Base-by-base conservation (phyloP, 352 stramenopile species). In the Aphanomyces invadans region DNA sequence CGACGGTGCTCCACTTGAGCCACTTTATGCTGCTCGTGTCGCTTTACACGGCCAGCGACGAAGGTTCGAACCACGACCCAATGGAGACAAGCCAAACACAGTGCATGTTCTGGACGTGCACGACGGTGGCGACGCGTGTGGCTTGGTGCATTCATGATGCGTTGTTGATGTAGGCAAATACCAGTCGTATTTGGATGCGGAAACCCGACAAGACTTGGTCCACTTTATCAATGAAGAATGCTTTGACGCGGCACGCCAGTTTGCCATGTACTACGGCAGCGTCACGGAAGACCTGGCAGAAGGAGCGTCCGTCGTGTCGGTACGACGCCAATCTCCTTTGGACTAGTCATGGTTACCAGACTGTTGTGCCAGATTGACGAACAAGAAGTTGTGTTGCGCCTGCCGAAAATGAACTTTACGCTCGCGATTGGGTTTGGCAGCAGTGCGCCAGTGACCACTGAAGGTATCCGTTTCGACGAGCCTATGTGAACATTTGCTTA, bases 1-100 rank as follows among this genome's bases (percentile, higher is more conserved):
- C 94, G 36, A 70, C 86, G 11, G 76, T 97, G 65, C 76, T 99
- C 36, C 95, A 99, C 73, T 66, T 95, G n/a, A 83, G 85, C 21
- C 96, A 98, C 71, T 26, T 86, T 2, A 87, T 95, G 57, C 48
- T 97, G 54, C 68, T 97, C 21, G 39, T 70, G 25, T 66, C 51
- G 21, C 31, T 65, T 17, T 65, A 32, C 38, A 65, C 59, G 29
- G 59, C 59, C 42, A 45, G 44, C 28, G 59, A 65, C 28, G 59
- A 65, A 46, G 29, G 59, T 65, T 55, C 29, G n/a, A n/a, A n/a
- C n/a, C n/a, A n/a, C n/a, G n/a, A n/a, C n/a, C n/a, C n/a, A n/a
- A n/a, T n/a, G n/a, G n/a, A n/a, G n/a, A n/a, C n/a, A n/a, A n/a
- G n/a, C n/a, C n/a, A n/a, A n/a, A n/a, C n/a, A n/a, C n/a, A n/a